Evolutionary conservation across 1,139 yeast genomes (phyloP), one percentile per base, ranked within the genome.

Genomic region (Ogataea hybrid): DNA sequence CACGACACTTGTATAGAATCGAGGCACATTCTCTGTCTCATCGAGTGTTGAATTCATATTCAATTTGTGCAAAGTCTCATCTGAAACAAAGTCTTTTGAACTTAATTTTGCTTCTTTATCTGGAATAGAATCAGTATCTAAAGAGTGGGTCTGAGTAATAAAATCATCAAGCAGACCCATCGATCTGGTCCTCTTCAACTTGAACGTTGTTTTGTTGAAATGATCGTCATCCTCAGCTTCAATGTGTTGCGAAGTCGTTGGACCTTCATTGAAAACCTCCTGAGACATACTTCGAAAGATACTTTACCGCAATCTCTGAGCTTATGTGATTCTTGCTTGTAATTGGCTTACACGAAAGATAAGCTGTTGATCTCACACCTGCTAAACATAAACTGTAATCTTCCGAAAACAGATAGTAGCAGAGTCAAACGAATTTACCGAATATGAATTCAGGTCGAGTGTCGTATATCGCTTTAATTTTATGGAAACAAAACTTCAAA

Each of bases 121-220:
- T 12, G 42, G 31, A 14, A 28, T 35, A 7, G 50, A 41, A 31
- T 56, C 53, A 34, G 52, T 43, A 31, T 58, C 55, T 25, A 46
- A 30, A 11, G 56, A 46, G 22, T 47, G 53, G 1, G 61, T 43
- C 27, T 57, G 58, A 22, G 49, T 57, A 9, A 82, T 79, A 56
- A 75, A 84, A 52, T 81, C 86, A 58, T 85, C 95, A 52, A 88
- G 69, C 17, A 86, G 63, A 1, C 96, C 96, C 73, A 87, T 71
- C 6, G 95, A 84, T 56, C 94, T 74, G 23, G 96, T 88, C 57
- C 96, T 69, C 58, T 87, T 88, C 57, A 88, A 68, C 55, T 81
- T 81, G 62, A 84, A 88, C 3, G 94, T 77, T 10, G 88, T 77
- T 48, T 75, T 77, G 47, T 79, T 75, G 57, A 87, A 87, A 57